A percentile compares a stretch with the other conserved stretches of the same genome.
phyloP scores from a whole-genome alignment of 441 rosid genomes.

The Adansonia gregorii region DNA sequence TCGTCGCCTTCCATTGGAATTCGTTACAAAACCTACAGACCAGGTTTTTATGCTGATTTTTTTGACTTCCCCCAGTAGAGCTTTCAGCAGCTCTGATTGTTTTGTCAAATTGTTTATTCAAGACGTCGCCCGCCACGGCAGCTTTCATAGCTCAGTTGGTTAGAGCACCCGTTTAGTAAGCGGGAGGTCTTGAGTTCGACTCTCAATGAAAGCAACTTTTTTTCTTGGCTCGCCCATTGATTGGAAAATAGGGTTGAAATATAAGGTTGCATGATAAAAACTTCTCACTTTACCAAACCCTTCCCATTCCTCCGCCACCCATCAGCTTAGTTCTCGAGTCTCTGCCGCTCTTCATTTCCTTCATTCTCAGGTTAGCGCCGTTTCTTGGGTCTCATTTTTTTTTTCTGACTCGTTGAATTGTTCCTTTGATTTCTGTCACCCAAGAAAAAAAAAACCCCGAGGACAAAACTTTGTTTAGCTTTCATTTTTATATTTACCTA shows the following conservation, averaged over 20 bases:
- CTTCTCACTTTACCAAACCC: too few relatives aligned
- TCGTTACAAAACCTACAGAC: neutral
- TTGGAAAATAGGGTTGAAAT: neutral
- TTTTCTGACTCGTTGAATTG: neutral
- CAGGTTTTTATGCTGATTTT: too few relatives aligned
- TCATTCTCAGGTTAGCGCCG: neutral
- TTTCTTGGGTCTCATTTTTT: neutral
- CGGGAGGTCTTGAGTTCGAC: conserved; percentile 99
- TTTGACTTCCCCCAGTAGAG: too few relatives aligned
- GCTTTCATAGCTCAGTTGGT: conserved; percentile 98
- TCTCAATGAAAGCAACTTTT: conserved; percentile 76
- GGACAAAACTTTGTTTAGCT: neutral
- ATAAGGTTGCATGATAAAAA: neutral
- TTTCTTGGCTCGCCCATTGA: too few relatives aligned
- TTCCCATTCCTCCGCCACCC: neutral
- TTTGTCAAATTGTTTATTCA: too few relatives aligned
- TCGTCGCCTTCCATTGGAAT: conserved; percentile 83
- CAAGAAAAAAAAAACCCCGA: neutral
- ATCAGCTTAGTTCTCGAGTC: neutral
- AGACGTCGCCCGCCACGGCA: too few relatives aligned
- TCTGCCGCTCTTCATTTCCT: neutral
- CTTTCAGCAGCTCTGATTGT: too few relatives aligned
- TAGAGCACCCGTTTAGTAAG: conserved; percentile 99
- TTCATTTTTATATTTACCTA: neutral
- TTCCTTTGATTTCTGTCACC: neutral